These are phyloP conservation scores for Zopfia rhizophila DNA, from an alignment of 2,329 filamentous ascomycete species.

Conservation along the genomic window DNA sequence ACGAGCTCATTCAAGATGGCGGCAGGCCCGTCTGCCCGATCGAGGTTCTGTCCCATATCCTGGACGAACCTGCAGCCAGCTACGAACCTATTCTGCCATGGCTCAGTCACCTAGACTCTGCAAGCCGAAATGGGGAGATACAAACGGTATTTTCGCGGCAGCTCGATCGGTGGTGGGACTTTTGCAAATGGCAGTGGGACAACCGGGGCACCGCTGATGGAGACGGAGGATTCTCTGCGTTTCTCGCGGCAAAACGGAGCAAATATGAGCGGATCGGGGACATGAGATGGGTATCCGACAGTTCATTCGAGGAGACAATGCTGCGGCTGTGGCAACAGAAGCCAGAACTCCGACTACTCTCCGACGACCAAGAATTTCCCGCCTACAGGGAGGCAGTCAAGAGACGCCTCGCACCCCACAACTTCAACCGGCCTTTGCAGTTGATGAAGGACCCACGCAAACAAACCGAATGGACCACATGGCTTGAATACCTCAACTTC, in stretches of 20 bases:
- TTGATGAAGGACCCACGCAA: too few species aligned
- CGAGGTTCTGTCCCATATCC: conserved; percentile 3
- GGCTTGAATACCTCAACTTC: too few species aligned
- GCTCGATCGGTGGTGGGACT: conserved; percentile 8
- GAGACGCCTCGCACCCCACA: too few species aligned
- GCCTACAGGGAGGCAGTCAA: too few species aligned
- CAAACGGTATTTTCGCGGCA: conserved; percentile 5
- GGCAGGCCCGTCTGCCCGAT: conserved; percentile 12
- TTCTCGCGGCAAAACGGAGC: conserved; percentile 1
- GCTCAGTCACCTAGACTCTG: conserved; percentile 6
- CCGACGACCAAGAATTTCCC: too few species aligned
- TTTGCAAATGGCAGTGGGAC: conserved; percentile 12
- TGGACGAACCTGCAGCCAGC: conserved; percentile 6
- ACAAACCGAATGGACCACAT: too few species aligned
- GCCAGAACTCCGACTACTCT: too few species aligned
- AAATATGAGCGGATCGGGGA: not conserved
- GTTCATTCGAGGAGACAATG: too few species aligned
- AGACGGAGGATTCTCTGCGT: conserved; percentile 5
- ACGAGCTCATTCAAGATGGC: conserved; percentile 4
- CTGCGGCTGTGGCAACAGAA: too few species aligned
- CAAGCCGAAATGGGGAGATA: conserved; percentile 1
- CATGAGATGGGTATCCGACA: too few species aligned
- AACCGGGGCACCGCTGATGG: conserved; percentile 9
- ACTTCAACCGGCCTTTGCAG: too few species aligned
- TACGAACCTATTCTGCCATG: conserved; percentile 8